These are phyloP conservation scores for Bacterosira constricta DNA, from an alignment of 108 stramenopile genomes.

Conservation along the genomic window DNA sequence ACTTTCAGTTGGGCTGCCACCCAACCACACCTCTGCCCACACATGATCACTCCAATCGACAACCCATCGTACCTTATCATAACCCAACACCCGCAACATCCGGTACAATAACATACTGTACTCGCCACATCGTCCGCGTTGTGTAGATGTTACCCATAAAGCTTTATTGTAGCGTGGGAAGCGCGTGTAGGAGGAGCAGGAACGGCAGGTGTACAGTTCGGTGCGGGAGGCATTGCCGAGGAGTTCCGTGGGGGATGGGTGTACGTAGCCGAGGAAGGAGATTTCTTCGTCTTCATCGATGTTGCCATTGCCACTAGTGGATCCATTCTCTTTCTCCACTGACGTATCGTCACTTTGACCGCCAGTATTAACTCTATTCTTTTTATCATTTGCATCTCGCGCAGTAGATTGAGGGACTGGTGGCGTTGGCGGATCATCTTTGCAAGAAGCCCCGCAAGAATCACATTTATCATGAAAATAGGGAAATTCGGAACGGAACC, in stretches of 20 bases:
- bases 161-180: constrained; percentile 72
- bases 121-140: constrained; percentile 66
- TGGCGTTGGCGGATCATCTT: constrained; percentile 38
- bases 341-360: not conserved
- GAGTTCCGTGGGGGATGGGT: constrained; percentile 38
- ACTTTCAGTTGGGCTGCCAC: not conserved
- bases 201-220: constrained; percentile 63
- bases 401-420: too few relatives aligned
- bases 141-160: constrained; percentile 36
- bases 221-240: constrained; percentile 61
- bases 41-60: constrained; percentile 81
- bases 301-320: not conserved
- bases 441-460: constrained; percentile 58
- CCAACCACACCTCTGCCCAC: constrained; percentile 58
- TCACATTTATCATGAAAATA: constrained; percentile 67
- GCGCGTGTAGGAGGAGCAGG: constrained; percentile 56
- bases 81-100: constrained; percentile 55
- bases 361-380: too few relatives aligned
- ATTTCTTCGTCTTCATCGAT: constrained; percentile 14
- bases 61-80: constrained; percentile 59
- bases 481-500: constrained; percentile 62
- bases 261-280: constrained; percentile 65
- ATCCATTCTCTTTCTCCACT: not conserved
- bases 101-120: constrained; percentile 67
- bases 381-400: too few relatives aligned